phyloP scores from a whole-genome alignment of 2,329 filamentous ascomycete species.

The Claviceps fusiformis region DNA sequence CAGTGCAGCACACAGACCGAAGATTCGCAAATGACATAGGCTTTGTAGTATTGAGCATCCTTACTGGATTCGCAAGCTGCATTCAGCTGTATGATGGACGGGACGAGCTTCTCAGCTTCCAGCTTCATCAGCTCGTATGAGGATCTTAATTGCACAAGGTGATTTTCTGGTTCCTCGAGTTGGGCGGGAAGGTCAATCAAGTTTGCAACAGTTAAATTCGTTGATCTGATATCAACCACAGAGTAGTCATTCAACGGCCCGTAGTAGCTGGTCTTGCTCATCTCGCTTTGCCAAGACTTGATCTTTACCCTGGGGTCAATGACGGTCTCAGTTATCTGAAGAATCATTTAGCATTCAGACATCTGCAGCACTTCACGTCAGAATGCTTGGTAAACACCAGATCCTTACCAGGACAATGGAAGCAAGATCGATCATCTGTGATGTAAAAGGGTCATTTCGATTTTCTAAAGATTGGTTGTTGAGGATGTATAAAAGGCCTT shows the following conservation, averaged over 20 bases:
- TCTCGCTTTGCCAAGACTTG: not conserved
- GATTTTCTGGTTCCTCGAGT: conserved; percentile 4
- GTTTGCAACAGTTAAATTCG: conserved; percentile 4
- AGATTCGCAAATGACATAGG: conserved; percentile 5
- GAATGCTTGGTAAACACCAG: not conserved
- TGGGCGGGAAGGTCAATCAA: conserved; percentile 2
- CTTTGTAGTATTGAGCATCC: conserved; percentile 3
- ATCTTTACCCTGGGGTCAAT: conserved; percentile 3
- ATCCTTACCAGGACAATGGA: conserved; percentile 2
- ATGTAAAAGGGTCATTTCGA: not conserved
- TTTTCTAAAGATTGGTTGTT: not conserved
- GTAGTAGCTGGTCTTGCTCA: conserved; percentile 4
- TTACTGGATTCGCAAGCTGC: conserved; percentile 1
- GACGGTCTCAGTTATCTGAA: conserved; percentile 4
- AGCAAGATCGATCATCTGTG: conserved; percentile 3
- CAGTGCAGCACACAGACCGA: conserved; percentile 3
- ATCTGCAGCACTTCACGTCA: not conserved
- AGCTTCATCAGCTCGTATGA: conserved; percentile 5
- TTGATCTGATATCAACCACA: conserved; percentile 5
- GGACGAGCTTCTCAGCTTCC: conserved; percentile 1
- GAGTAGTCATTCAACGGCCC: conserved; percentile 5
- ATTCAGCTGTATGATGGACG: not conserved
- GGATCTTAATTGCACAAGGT: conserved; percentile 1
- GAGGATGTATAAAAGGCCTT: conserved; percentile 3
- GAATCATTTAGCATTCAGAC: not conserved